These are phyloP conservation scores for Fusarium torreyae DNA, from an alignment of 2,329 filamentous ascomycete species.

Conservation along the genomic window DNA sequence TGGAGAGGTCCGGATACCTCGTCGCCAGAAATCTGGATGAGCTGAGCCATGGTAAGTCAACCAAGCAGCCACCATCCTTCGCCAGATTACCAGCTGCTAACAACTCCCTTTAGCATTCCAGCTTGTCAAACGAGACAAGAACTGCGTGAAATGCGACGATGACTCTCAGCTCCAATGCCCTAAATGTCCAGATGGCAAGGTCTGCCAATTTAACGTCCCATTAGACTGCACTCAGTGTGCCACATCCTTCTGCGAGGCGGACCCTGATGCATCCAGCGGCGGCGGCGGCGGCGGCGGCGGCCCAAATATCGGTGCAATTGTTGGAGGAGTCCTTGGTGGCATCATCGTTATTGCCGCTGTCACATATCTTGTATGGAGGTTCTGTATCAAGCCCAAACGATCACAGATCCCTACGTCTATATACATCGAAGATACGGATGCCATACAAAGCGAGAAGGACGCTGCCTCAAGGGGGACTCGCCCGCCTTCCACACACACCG, in stretches of 20 bases:
- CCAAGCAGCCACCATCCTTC: not conserved
- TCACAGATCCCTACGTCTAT: conserved; percentile 69
- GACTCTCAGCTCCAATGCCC: conserved; percentile 62
- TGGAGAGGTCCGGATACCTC: conserved; percentile 44
- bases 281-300: conserved; percentile 57
- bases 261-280: conserved; percentile 34
- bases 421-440: conserved; percentile 71
- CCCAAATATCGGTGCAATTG: conserved; percentile 86
- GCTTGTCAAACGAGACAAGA: conserved; percentile 59
- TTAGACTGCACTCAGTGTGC: conserved; percentile 64
- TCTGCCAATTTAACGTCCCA: conserved; percentile 63
- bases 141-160: conserved; percentile 64
- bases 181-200: conserved; percentile 58
- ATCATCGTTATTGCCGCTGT: conserved; percentile 80
- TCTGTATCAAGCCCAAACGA: conserved; percentile 86
- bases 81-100: conserved; percentile 22
- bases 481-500: conserved; percentile 86
- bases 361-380: conserved; percentile 88
- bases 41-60: conserved; percentile 51
- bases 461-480: conserved; percentile 59
- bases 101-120: conserved; percentile 48
- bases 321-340: conserved; percentile 91
- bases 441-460: conserved; percentile 62
- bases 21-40: conserved; percentile 52
- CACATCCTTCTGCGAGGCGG: conserved; percentile 62